Conservation (phyloP, 148 eudicot genomes). For the Vaccinium macrocarpon region DNA sequence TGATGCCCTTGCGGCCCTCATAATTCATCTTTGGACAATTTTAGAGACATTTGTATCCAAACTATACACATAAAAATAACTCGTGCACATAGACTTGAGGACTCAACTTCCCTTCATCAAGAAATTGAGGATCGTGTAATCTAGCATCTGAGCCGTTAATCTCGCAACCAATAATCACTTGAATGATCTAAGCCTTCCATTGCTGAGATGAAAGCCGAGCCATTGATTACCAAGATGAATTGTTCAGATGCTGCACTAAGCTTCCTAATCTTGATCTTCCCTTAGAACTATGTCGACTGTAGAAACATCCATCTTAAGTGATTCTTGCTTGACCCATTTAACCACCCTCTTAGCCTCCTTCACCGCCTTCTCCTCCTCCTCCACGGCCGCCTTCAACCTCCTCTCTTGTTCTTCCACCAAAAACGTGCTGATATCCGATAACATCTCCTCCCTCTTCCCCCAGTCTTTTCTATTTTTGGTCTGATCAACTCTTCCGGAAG, state of each 20-base stretch:
- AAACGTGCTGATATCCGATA: slow-evolving; percentile 18
- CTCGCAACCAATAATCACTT: too few relatives aligned
- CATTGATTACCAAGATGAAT: too few relatives aligned
- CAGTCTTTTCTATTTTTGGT: neutral
- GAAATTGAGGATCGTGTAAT: too few relatives aligned
- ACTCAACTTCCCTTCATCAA: neutral
- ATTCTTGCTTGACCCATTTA: slow-evolving; percentile 22
- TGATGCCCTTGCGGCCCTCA: too few relatives aligned
- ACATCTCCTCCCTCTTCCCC: slow-evolving; percentile 12
- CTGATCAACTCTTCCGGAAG: neutral
- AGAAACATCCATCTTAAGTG: slow-evolving; percentile 12
- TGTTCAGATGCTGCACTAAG: too few relatives aligned
- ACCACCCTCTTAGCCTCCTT: slow-evolving; percentile 17
- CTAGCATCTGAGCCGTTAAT: too few relatives aligned
- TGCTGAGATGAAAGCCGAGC: too few relatives aligned
- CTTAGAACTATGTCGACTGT: neutral
- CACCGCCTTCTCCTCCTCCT: slow-evolving; percentile 3
- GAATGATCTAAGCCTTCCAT: too few relatives aligned
- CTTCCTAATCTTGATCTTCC: neutral
- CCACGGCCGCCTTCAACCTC: slow-evolving; percentile 10
- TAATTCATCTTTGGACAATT: too few relatives aligned
- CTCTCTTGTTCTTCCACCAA: slow-evolving; percentile 17
- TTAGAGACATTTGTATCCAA: too few relatives aligned
- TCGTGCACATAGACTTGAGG: too few relatives aligned
- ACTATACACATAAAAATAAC: too few relatives aligned